phyloP scores from a whole-genome alignment of 345 rosid species.

The Eucalyptus camaldulensis region DNA sequence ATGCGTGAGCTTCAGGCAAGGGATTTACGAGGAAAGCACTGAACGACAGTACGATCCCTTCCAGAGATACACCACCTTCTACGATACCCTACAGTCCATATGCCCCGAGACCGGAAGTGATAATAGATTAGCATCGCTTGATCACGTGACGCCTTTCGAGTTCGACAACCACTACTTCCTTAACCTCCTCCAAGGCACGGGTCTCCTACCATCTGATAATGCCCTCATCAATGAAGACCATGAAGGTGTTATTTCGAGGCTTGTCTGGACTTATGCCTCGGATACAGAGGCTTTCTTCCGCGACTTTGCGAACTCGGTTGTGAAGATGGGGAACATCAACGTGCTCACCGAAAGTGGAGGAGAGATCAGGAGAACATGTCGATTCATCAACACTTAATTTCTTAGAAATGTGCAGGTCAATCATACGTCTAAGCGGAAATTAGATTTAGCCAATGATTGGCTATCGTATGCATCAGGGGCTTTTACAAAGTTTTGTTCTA shows the following conservation, averaged over 20 bases:
- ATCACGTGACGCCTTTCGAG: constrained; percentile 30
- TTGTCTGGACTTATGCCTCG: constrained; percentile 44
- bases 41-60: constrained; percentile 30
- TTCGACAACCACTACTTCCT: constrained; percentile 69
- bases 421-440: not conserved
- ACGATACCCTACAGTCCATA: constrained; percentile 32
- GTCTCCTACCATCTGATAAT: constrained; percentile 51
- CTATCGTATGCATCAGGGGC: not conserved
- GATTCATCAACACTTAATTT: constrained; percentile 25
- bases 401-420: not conserved
- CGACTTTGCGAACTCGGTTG: constrained; percentile 38
- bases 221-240: constrained; percentile 32
- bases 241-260: constrained; percentile 22
- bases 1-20: constrained; percentile 61
- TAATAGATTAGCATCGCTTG: constrained; percentile 38
- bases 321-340: constrained; percentile 64
- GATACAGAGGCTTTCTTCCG: constrained; percentile 33
- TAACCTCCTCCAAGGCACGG: constrained; percentile 53
- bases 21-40: constrained; percentile 16
- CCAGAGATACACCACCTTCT: constrained; percentile 37
- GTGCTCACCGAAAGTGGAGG: constrained; percentile 41
- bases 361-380: constrained; percentile 46
- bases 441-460: not conserved
- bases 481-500: not conserved
- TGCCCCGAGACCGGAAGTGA: constrained; percentile 45